phyloP scores from a whole-genome alignment of 305 asterid species.

The Solanum aculeatissimum region DNA sequence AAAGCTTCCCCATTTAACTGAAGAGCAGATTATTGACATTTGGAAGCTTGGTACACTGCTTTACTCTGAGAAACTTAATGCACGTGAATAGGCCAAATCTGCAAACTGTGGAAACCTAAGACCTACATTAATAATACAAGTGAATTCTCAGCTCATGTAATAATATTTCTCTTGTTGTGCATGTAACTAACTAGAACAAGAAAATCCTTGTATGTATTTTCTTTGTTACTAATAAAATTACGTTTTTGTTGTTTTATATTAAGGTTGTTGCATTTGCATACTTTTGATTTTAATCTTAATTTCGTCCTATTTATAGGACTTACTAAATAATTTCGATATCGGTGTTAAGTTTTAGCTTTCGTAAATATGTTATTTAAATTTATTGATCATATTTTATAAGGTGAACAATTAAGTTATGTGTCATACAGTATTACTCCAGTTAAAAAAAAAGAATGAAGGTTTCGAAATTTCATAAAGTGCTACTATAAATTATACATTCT shows the following conservation, averaged over 20 bases:
- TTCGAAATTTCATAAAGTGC: too few species aligned
- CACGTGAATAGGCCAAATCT: neutral
- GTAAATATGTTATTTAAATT: neutral
- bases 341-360: neutral
- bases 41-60: neutral
- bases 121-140: neutral
- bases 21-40: conserved; percentile 2
- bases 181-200: neutral
- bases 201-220: neutral
- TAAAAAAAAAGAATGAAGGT: neutral
- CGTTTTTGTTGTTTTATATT: neutral
- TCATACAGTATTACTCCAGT: neutral
- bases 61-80: neutral
- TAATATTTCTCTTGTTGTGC: neutral
- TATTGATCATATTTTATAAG: neutral
- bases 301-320: neutral
- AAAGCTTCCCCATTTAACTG: neutral
- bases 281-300: neutral
- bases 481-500: neutral
- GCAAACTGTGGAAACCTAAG: neutral
- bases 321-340: neutral
- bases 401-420: neutral
- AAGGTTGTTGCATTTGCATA: neutral
- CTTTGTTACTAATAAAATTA: neutral
- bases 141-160: neutral